phyloP scores from a whole-genome alignment of 345 rosid species.

The Trapa bicornis region DNA sequence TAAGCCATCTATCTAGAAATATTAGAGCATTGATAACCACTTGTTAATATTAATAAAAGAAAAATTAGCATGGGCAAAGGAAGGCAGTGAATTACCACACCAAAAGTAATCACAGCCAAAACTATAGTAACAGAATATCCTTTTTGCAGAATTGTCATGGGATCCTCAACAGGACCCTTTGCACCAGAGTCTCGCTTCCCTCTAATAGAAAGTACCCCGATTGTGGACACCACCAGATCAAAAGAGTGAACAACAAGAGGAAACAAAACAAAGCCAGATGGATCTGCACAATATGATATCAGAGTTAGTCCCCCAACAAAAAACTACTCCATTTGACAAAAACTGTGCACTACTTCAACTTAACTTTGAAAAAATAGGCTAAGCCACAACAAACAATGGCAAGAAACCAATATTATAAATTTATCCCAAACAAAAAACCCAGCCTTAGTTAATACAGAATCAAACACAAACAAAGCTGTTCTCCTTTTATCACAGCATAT shows the following conservation, averaged over 20 bases:
- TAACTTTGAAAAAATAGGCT: neutral
- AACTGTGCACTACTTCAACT: neutral
- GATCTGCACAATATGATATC: conserved; percentile 50
- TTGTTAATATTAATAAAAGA: neutral
- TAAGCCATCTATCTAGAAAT: neutral
- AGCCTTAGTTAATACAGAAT: too few relatives aligned
- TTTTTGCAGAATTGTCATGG: conserved; percentile 92
- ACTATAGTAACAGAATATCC: conserved; percentile 84
- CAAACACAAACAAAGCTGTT: too few relatives aligned
- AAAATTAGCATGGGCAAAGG: conserved; percentile 1
- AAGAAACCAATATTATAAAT: too few relatives aligned
- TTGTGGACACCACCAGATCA: conserved; percentile 82
- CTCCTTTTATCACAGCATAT: too few relatives aligned
- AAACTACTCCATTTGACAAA: neutral
- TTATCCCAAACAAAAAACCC: too few relatives aligned
- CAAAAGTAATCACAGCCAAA: conserved; percentile 80
- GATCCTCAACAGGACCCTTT: conserved; percentile 78
- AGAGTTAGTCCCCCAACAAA: neutral
- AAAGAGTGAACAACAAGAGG: conserved; percentile 97
- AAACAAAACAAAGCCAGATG: conserved; percentile 95
- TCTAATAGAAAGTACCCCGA: conserved; percentile 85
- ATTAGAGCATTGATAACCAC: neutral
- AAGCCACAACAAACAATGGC: neutral
- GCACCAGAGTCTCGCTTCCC: conserved; percentile 63
- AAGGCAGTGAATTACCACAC: conserved; percentile 48